Evolutionary conservation across 2,329 filamentous ascomycete species (phyloP).

Genomic region (Calonectria fujianensis): DNA sequence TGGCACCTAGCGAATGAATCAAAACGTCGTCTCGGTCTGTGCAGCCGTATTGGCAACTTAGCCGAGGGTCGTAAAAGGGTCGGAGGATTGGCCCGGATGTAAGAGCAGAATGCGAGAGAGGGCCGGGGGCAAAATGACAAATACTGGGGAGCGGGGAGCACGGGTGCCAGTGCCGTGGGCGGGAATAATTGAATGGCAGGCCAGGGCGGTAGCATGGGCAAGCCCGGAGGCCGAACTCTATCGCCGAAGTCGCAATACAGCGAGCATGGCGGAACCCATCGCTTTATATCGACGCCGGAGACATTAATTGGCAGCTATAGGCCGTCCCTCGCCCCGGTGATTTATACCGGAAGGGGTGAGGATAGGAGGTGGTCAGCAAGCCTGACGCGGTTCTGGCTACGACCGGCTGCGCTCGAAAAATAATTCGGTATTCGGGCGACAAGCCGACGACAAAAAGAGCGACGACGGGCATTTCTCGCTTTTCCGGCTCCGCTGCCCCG

Average conservation of each 20-base stretch:
- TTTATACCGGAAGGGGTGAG: slow-evolving; percentile 12
- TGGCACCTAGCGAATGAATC: not conserved
- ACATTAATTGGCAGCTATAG: not conserved
- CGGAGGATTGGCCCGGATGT: slow-evolving; percentile 18
- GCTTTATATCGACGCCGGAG: slow-evolving; percentile 17
- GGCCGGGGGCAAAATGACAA: slow-evolving; percentile 26
- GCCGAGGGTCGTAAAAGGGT: slow-evolving; percentile 19
- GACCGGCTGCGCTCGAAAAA: not conserved
- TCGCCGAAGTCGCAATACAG: slow-evolving; percentile 32
- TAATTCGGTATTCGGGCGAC: not conserved
- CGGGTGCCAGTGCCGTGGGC: slow-evolving; percentile 20
- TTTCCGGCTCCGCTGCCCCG: slow-evolving; percentile 20
- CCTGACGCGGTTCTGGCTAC: not conserved
- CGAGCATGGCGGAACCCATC: not conserved
- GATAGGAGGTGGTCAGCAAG: slow-evolving; percentile 10
- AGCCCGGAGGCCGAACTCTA: slow-evolving; percentile 32
- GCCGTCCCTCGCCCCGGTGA: not conserved
- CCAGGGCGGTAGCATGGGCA: not conserved
- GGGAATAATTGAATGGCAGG: not conserved
- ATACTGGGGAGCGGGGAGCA: slow-evolving; percentile 25
- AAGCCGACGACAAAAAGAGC: slow-evolving; percentile 17
- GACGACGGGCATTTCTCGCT: slow-evolving; percentile 20
- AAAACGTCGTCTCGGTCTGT: not conserved
- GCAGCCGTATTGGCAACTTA: slow-evolving; percentile 21
- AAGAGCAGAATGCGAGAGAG: not conserved